Conservation (phyloP, 257 asterid genomes). For the Solanum etuberosum region DNA sequence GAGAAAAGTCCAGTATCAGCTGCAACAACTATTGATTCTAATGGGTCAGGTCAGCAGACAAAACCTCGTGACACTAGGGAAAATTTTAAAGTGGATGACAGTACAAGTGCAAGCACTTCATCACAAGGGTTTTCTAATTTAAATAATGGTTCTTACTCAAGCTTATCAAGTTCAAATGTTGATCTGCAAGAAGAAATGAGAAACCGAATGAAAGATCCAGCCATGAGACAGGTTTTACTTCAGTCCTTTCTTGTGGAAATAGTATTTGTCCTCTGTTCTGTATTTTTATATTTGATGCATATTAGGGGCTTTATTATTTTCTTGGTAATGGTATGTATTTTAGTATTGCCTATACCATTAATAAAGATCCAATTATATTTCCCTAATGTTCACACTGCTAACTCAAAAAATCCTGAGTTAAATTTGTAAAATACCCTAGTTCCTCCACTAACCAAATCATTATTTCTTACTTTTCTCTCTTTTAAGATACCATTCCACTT, state of each 20-base stretch:
- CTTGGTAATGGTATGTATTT: neutral
- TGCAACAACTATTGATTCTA: constrained; percentile 22
- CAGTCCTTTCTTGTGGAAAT: neutral
- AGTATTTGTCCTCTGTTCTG: neutral
- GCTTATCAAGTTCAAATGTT: constrained; percentile 35
- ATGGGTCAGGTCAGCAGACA: constrained; percentile 21
- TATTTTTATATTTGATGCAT: neutral
- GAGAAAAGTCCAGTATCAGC: constrained; percentile 41
- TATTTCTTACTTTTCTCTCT: neutral
- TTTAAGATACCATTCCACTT: neutral
- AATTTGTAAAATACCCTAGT: neutral
- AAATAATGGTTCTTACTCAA: constrained; percentile 27
- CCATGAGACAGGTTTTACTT: constrained; percentile 73
- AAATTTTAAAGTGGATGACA: constrained; percentile 14
- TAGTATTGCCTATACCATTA: neutral
- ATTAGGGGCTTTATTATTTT: neutral
- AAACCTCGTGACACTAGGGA: constrained; percentile 16
- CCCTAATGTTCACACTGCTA: neutral
- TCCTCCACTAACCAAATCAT: neutral
- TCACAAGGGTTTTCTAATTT: constrained; percentile 21
- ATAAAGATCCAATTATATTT: neutral
- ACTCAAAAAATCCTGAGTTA: neutral
- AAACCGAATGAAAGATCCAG: constrained; percentile 95
- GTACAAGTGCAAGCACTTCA: constrained; percentile 38
- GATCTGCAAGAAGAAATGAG: constrained; percentile 94